Base-by-base conservation (phyloP, 305 asterid genomes). In the Ilex paraguariensis region DNA sequence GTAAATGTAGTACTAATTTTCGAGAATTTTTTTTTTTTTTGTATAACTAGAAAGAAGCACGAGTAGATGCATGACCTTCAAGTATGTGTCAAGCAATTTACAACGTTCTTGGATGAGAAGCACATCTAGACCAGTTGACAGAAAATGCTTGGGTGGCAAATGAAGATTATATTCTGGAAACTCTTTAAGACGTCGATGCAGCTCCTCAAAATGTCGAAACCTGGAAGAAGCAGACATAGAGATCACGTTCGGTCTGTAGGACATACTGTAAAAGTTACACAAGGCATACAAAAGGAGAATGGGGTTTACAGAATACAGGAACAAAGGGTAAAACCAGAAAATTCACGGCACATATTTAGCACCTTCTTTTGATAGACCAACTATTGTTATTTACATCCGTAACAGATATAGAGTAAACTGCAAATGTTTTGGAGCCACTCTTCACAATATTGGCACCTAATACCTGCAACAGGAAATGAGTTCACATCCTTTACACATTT, bases 281-380 rank as follows among this genome's bases (percentile, higher is more conserved):
- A 0, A 36, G 6, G 42, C 42, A 36, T 36, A 36, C 42, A 36
- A 36, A 36, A 36, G 42, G 42, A 4, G 42, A 36, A 36, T 36
- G 6, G 42, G 42, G 9, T 4, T 36, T 36, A 36, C 42, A 36
- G 42, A 36, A 36, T 36, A 36, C 60, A 63, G 42, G 64, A 66
- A 14, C 17, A 40, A 15, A 16, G 64, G 63, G 64, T 13, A 33
- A 65, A 70, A 56, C 11, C 40, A 50, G 61, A 68, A 53, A 49
- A 64, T 55, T 17, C 2, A 45, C 12, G 71, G 56, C 62, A 33
- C 55, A 70, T 49, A 48, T 57, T n/a, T 16, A 46, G 74, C 70
- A 93, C 99, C 97, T 90, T 85, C 99, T 86, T 83, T 93, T 93
- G 82, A 93, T 90, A 31, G 99, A 86, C 99, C 99, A 93, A 72